Evolutionary conservation across 345 rosid genomes (phyloP).

Genomic region (Rhodomyrtus tomentosa): DNA sequence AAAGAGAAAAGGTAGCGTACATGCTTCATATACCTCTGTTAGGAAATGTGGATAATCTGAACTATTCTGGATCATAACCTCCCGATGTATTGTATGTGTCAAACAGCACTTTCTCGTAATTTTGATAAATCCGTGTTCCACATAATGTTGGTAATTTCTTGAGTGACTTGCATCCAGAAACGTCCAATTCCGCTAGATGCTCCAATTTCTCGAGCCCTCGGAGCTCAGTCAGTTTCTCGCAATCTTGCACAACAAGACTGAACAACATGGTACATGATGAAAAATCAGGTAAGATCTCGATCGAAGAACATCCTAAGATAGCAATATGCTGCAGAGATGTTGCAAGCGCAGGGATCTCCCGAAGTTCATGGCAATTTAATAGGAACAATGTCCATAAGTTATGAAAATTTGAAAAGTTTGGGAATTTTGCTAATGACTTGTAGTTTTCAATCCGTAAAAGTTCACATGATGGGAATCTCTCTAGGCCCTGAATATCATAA

Average conservation of each 20-base stretch:
- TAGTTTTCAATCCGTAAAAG: no score
- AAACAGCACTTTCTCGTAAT: accelerated
- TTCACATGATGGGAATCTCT: not conserved
- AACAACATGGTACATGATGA: not conserved
- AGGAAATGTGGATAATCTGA: no score
- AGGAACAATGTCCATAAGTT: not conserved
- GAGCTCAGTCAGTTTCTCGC: not conserved
- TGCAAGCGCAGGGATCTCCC: not conserved
- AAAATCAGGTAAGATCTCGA: not conserved
- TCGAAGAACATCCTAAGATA: not conserved
- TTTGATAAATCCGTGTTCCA: accelerated
- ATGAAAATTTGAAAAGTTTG: not conserved
- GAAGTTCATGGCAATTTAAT: not conserved
- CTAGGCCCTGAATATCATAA: no score
- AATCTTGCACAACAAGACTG: not conserved
- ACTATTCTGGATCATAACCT: no score
- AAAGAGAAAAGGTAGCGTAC: no score
- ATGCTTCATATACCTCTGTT: no score
- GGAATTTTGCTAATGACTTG: not conserved
- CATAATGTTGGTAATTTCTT: no score
- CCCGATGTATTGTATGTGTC: not conserved
- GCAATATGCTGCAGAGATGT: not conserved
- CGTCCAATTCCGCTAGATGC: no score
- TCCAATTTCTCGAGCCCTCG: not conserved
- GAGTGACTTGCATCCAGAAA: no score